These are phyloP conservation scores for Arachis monticola DNA, from an alignment of 331 rosid species.

Conservation along the genomic window DNA sequence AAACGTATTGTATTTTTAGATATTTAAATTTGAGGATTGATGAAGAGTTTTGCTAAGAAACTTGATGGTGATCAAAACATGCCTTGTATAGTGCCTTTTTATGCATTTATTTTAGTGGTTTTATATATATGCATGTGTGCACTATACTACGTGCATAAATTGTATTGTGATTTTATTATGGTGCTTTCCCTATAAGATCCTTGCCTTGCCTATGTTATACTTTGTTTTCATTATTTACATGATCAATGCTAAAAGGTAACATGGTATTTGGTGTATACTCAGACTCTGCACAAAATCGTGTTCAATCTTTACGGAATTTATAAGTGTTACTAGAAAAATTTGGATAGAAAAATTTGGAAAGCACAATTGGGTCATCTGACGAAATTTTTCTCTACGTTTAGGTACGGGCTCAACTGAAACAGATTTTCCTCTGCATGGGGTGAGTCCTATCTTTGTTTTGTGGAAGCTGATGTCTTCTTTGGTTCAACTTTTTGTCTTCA, in stretches of 20 bases:
- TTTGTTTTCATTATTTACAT: constrained; percentile 5
- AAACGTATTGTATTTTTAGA: not conserved
- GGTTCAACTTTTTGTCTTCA: not conserved
- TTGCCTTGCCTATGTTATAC: not conserved
- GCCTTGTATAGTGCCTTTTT: constrained; percentile 3
- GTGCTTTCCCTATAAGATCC: not conserved
- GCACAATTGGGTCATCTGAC: not conserved
- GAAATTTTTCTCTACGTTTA: constrained; percentile 46
- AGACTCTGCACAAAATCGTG: too few species aligned
- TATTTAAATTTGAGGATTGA: constrained; percentile 19
- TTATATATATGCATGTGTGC: constrained; percentile 6
- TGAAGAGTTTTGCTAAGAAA: constrained; percentile 17
- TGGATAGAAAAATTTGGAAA: too few species aligned
- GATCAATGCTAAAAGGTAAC: not conserved
- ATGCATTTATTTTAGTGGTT: not conserved
- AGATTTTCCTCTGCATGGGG: constrained; percentile 93
- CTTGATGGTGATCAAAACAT: not conserved
- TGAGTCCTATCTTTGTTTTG: constrained; percentile 48
- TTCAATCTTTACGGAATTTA: not conserved
- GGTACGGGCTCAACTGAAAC: constrained; percentile 81
- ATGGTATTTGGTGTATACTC: not conserved
- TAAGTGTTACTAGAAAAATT: not conserved
- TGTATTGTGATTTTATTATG: not conserved
- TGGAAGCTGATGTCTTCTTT: constrained; percentile 30
- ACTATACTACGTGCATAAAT: not conserved